Percentiles rank a stretch among this genome's conserved stretches.
Conservation (phyloP, 2,329 filamentous ascomycete species). For the Nemania sp. region DNA sequence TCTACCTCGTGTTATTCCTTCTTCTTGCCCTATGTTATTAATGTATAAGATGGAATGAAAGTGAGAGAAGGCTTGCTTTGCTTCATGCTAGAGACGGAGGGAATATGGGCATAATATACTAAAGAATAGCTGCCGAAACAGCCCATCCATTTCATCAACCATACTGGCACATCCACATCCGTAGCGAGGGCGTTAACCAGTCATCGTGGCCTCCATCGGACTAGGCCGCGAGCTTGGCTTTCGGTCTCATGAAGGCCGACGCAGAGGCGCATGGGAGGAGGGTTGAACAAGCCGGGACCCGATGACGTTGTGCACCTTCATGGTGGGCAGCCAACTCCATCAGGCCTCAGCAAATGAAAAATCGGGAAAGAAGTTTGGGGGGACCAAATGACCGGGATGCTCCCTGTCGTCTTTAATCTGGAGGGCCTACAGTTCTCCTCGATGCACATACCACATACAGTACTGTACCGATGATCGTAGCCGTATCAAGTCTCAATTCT, state of each 20-base stretch:
- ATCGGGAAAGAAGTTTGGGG: background rate
- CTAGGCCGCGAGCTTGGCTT: constrained; percentile 18
- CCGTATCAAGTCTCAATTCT: constrained; percentile 21
- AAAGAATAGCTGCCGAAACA: constrained; percentile 14
- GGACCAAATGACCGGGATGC: constrained; percentile 17
- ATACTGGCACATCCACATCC: constrained; percentile 26
- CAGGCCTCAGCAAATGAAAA: constrained; percentile 22
- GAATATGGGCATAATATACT: constrained; percentile 3
- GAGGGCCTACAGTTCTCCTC: background rate
- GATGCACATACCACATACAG: constrained; percentile 18
- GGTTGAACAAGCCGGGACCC: constrained; percentile 23
- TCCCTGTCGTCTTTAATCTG: constrained; percentile 8
- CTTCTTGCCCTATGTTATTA: background rate
- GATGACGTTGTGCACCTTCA: constrained; percentile 23
- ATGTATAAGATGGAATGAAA: background rate
- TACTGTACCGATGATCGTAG: constrained; percentile 12
- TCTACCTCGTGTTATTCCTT: constrained; percentile 1
- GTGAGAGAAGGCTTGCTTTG: background rate
- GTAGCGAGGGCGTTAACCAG: constrained; percentile 30
- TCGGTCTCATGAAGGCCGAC: constrained; percentile 8
- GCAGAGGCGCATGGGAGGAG: constrained; percentile 5
- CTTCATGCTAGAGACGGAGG: background rate
- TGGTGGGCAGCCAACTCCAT: constrained; percentile 28
- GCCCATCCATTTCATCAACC: constrained; percentile 3
- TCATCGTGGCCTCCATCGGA: constrained; percentile 12